phyloP scores from a whole-genome alignment of 108 stramenopile species.

The Asterionellopsis glacialis region DNA sequence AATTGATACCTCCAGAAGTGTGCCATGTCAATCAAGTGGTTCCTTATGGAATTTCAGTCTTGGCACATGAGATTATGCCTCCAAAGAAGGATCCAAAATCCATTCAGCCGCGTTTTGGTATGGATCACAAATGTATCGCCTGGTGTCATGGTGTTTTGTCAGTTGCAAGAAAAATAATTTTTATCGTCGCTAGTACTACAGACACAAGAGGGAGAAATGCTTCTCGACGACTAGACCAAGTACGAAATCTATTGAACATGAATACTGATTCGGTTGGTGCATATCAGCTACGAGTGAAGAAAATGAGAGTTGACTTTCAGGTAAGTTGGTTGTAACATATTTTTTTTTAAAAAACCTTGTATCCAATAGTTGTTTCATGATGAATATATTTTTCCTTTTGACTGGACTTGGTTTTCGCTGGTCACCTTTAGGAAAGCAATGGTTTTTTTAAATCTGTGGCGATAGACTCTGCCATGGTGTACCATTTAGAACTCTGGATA shows the following conservation, averaged over 20 bases:
- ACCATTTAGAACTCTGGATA: constrained; percentile 20
- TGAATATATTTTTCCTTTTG: not conserved
- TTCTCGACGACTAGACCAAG: not conserved
- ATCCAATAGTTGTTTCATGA: not conserved
- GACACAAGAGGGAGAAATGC: not conserved
- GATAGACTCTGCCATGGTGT: constrained; percentile 31
- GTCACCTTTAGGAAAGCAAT: not conserved
- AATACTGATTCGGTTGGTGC: not conserved
- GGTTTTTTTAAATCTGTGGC: constrained; percentile 4
- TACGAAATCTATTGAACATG: not conserved
- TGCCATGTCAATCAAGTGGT: constrained; percentile 28
- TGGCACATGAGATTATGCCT: constrained; percentile 13
- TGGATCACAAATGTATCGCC: constrained; percentile 82
- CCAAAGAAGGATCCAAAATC: not conserved
- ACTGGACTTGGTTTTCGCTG: not conserved
- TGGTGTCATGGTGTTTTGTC: constrained; percentile 72
- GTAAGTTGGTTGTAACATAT: not conserved
- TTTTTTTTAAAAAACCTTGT: not conserved
- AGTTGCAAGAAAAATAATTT: constrained; percentile 49
- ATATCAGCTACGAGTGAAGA: not conserved
- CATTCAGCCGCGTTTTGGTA: constrained; percentile 34
- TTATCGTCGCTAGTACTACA: constrained; percentile 16
- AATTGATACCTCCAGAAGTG: constrained; percentile 64
- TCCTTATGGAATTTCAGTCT: constrained; percentile 1
- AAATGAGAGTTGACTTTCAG: not conserved